Percentiles rank a stretch among this genome's conserved stretches.
Evolutionary conservation across 2,329 filamentous ascomycete species (phyloP).

Genomic region (Fusarium verrucosum): DNA sequence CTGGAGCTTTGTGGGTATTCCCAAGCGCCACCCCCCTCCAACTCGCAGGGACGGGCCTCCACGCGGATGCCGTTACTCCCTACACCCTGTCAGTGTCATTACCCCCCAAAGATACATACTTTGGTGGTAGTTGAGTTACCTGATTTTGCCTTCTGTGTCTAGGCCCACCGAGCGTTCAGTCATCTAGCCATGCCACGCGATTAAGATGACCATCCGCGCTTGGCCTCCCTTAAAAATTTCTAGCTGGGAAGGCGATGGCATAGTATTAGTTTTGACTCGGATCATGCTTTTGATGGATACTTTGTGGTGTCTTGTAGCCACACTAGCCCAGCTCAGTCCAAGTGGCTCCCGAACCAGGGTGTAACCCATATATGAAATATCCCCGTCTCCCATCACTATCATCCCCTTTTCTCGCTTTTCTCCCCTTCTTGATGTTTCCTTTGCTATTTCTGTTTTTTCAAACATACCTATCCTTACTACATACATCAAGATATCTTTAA

Average conservation of each 20-base stretch:
- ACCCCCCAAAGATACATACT: background rate
- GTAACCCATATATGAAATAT: slow-evolving; percentile 37
- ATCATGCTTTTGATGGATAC: slow-evolving; percentile 7
- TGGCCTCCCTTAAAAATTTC: slow-evolving; percentile 7
- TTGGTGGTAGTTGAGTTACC: slow-evolving; percentile 1
- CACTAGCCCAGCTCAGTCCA: slow-evolving; percentile 21
- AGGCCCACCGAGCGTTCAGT: slow-evolving; percentile 9
- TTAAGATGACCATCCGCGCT: slow-evolving; percentile 9
- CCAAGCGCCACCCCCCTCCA: slow-evolving; percentile 4
- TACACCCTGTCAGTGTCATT: slow-evolving; percentile 2
- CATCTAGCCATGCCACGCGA: slow-evolving; percentile 7
- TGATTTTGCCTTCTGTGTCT: slow-evolving; percentile 4
- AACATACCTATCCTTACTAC: slow-evolving; percentile 15
- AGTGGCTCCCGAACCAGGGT: slow-evolving; percentile 29
- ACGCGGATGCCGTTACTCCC: background rate
- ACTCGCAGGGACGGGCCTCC: slow-evolving; percentile 1
- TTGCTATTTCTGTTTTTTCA: slow-evolving; percentile 28
- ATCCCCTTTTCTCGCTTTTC: slow-evolving; percentile 36
- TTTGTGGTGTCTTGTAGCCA: slow-evolving; percentile 10
- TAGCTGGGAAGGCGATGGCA: background rate
- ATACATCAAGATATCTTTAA: slow-evolving; percentile 10
- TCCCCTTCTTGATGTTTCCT: slow-evolving; percentile 33
- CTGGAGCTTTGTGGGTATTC: background rate
- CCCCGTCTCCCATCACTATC: slow-evolving; percentile 28
- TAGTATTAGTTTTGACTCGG: slow-evolving; percentile 1